Evolutionary conservation across 257 asterid species (phyloP), one percentile per base, ranked within the genome.

Genomic region (Nyctanthes arbortristis): DNA sequence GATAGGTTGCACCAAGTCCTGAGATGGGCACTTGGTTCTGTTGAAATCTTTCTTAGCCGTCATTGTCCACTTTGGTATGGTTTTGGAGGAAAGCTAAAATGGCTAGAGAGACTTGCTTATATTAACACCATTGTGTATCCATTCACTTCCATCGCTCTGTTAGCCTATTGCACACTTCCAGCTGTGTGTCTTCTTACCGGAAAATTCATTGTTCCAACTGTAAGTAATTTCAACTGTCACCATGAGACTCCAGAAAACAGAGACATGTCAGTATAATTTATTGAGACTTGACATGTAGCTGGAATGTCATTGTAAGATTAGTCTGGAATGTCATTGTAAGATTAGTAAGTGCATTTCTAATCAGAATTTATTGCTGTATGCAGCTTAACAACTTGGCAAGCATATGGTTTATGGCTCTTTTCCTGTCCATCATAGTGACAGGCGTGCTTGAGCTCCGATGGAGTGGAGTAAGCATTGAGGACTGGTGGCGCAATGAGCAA

Each of bases 1-100:
- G 97, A 88, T 47, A 83, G 96, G 84, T 79, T 90, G 85, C 96
- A 88, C 72, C 96, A 90, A 83, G 96, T 90, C 43, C 81, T 88
- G 81, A 81, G 97, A 75, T 90, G 96, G 97, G 97, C 97, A 71
- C 90, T 90, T 55, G 97, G 97, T 76, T 90, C 97, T 36, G 88
- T 88, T 22, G 97, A 90, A 66, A 90, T 90, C 77, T 90, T 90
- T 84, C 82, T 88, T 32, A 90, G 97, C 49, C 91, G 96, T 10
- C 97, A 88, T 80, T 90, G 97, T 81, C 97, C 97, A 4, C 90
- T 90, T 33, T 90, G 97, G 97, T 88, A 88, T 64, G 97, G 81
- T 73, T 88, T 69, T 60, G 93, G 92, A 35, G 96, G 97, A 36
- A 88, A 88, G 76, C 81, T 90, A 24, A 90, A 90, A 73, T 82